Evolutionary conservation across 176 grass and related monocot genomes (phyloP).

Genomic region (Otatea glauca): DNA sequence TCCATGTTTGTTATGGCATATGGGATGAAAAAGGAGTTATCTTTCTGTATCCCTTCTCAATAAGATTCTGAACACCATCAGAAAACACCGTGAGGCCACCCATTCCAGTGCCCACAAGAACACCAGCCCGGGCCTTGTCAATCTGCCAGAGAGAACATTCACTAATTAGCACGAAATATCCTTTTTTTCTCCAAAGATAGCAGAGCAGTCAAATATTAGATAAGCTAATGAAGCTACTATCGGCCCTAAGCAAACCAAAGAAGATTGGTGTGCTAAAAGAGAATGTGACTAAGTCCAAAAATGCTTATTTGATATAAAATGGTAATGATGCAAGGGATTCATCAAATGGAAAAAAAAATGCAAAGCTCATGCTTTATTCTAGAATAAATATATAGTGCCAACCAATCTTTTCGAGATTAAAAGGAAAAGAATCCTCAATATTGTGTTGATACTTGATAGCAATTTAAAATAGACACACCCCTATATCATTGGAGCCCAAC

Average conservation of each 20-base stretch:
- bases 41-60: constrained; percentile 91
- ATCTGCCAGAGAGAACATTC: constrained; percentile 55
- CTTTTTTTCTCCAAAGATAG: constrained; percentile 14
- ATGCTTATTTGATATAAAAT: background rate
- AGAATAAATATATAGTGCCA: background rate
- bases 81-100: constrained; percentile 93
- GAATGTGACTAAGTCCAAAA: constrained; percentile 1
- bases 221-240: constrained; percentile 3
- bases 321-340: background rate
- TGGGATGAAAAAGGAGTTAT: constrained; percentile 98
- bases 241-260: background rate
- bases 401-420: background rate
- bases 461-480: background rate
- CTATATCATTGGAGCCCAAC: background rate
- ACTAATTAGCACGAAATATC: constrained; percentile 35
- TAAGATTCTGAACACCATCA: constrained; percentile 92
- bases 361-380: background rate
- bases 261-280: background rate
- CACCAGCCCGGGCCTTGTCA: constrained; percentile 85
- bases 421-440: background rate
- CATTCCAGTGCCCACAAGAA: constrained; percentile 98
- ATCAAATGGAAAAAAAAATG: constrained; percentile 13
- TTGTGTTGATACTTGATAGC: background rate
- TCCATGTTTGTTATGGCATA: constrained; percentile 97
- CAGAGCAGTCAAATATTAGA: background rate